phyloP scores from a whole-genome alignment of 768 basidiomycete species.

The Collybia mongolica region DNA sequence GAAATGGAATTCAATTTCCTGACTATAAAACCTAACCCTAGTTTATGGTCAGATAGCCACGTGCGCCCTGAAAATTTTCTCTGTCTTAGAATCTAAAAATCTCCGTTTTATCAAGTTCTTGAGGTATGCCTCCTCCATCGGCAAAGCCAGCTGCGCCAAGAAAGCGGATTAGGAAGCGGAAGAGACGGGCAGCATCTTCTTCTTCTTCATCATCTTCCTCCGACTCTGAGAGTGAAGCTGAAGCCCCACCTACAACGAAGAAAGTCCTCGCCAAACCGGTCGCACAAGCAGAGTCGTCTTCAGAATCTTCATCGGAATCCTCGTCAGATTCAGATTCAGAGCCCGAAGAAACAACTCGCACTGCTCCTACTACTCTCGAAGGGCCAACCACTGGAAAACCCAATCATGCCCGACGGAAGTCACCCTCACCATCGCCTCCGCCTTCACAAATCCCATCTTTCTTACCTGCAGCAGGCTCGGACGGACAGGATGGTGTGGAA shows the following conservation, averaged over 20 bases:
- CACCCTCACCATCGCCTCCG: conserved; percentile 47
- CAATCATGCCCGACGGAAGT: conserved; percentile 15
- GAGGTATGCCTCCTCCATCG: conserved; percentile 23
- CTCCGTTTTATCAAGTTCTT: background rate
- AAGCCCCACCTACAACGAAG: conserved; percentile 8
- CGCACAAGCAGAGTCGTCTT: conserved; percentile 8
- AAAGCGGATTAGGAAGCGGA: conserved; percentile 53
- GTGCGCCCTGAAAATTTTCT: background rate
- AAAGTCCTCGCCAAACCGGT: conserved; percentile 8
- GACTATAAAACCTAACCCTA: conserved; percentile 2
- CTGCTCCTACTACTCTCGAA: conserved; percentile 1
- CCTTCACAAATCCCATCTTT: conserved; percentile 56
- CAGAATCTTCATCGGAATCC: conserved; percentile 31
- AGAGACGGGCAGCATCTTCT: conserved; percentile 45
- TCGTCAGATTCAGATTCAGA: conserved; percentile 18
- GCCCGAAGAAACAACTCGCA: conserved; percentile 4
- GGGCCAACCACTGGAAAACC: conserved; percentile 10
- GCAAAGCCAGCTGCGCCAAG: conserved; percentile 32
- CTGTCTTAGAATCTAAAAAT: background rate
- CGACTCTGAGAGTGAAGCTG: conserved; percentile 27
- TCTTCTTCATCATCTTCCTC: conserved; percentile 44
- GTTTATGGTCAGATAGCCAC: background rate
- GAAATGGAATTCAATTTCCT: no score
- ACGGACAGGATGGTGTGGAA: conserved; percentile 20
- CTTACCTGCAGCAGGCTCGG: conserved; percentile 31